Evolutionary conservation across 23 red algal genomes (phyloP).

Genomic region (Chondrus crispus): DNA sequence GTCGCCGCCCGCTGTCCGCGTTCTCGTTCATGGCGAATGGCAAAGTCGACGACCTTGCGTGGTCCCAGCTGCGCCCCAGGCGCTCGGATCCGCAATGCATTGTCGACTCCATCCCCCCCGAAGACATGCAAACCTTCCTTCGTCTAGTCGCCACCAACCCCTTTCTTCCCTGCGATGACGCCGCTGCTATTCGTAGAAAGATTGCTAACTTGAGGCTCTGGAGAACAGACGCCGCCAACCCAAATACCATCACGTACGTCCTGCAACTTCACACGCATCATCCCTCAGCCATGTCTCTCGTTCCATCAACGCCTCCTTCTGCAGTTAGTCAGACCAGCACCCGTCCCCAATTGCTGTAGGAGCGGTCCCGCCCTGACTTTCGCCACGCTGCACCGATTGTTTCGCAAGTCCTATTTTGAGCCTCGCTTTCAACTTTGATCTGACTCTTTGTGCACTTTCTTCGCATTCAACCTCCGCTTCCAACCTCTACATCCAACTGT

Average conservation of each 20-base stretch:
- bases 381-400: too few relatives aligned
- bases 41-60: constrained; percentile 40
- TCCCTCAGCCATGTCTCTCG: too few relatives aligned
- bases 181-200: constrained; percentile 7
- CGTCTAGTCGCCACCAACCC: constrained; percentile 37
- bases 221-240: not conserved
- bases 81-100: not conserved
- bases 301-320: too few relatives aligned
- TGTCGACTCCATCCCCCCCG: constrained; percentile 48
- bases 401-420: too few relatives aligned
- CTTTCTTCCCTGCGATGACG: not conserved
- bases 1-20: too few relatives aligned
- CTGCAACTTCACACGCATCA: too few relatives aligned
- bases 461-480: too few relatives aligned
- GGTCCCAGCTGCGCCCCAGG: constrained; percentile 24
- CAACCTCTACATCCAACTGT: not conserved
- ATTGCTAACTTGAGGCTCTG: not conserved
- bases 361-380: too few relatives aligned
- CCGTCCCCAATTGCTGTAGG: too few relatives aligned
- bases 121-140: constrained; percentile 52
- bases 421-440: too few relatives aligned
- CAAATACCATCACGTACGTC: not conserved
- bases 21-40: constrained; percentile 45
- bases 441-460: too few relatives aligned
- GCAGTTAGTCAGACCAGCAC: too few relatives aligned